Evolutionary conservation across 768 basidiomycete species (phyloP), one percentile per base, ranked within the genome.

Genomic region (Hypholoma sublateritium): DNA sequence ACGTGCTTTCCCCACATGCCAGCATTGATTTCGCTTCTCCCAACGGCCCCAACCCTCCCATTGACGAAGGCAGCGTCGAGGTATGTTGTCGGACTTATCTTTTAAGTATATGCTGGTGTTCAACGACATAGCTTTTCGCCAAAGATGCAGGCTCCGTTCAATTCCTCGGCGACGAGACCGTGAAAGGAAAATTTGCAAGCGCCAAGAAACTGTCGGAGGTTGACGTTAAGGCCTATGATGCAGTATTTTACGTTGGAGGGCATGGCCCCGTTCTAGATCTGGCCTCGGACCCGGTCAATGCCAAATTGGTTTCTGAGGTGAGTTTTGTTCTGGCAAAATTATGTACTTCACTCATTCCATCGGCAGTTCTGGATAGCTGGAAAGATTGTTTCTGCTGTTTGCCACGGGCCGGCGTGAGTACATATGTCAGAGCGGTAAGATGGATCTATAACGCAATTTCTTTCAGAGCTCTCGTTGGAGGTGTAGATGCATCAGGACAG

Each of bases 241-340:
- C 85, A 13, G 74, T 93, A 54, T 91, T 88, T 72, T 90, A 89
- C 65, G 80, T 89, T 54, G 91, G 91, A 41, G 90, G 91, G 32
- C 88, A 91, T 64, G 89, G 89, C 0, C 89, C 91, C 12, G 81
- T 87, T 36, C 75, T 93, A 44, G 91, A 93, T 69, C 78, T 93
- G 37, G 71, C 89, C 1, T 62, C 60, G 11, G 84, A 91, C 68
- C 68, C 77, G 2, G 69, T 72, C 42, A 87, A 88, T 67, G 77
- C 75, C 60, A 77, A 80, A 62, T 74, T 92, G 48, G 81, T 80
- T 24, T 80, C 79, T 21, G 71, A 84, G 57, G 87, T 83, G 63
- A 57, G 76, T 69, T 21, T 43, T 46, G 55, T 34, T 32, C 32
- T 12, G n/a, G 32, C 19, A 13, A 28, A 11, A n/a, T 41, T 11